Percentiles rank a stretch among this genome's conserved stretches.
phyloP scores from a whole-genome alignment of 371 early-diverging fungal species.

The Mortierella sp. region DNA sequence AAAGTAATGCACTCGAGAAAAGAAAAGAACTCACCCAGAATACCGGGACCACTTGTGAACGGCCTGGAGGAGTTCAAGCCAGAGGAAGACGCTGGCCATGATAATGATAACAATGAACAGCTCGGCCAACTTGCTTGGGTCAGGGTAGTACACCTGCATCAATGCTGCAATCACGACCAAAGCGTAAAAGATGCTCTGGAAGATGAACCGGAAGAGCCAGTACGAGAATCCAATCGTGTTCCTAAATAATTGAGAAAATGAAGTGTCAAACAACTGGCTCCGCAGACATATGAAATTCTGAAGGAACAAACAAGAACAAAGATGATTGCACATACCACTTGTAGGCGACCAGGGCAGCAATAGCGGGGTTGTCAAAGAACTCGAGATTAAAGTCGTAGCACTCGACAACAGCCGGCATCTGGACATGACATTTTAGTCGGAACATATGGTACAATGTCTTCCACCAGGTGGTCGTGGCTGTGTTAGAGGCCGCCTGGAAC shows the following conservation, averaged over 20 bases:
- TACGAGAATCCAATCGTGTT: constrained; percentile 35
- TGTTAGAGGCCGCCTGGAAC: background rate
- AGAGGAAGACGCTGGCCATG: constrained; percentile 18
- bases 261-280: background rate
- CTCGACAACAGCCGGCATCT: background rate
- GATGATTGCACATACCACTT: constrained; percentile 24
- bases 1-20: background rate
- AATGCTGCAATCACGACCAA: constrained; percentile 20
- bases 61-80: constrained; percentile 33
- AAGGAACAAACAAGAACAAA: too few species aligned
- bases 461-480: constrained; percentile 15
- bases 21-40: background rate
- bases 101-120: constrained; percentile 21
- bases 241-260: constrained; percentile 6
- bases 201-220: constrained; percentile 29
- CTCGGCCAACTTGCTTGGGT: background rate
- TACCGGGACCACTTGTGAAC: constrained; percentile 14
- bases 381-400: constrained; percentile 15
- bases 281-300: background rate
- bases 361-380: constrained; percentile 32
- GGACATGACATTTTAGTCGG: background rate
- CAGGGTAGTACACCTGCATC: constrained; percentile 26
- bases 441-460: constrained; percentile 12
- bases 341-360: constrained; percentile 25
- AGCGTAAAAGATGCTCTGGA: constrained; percentile 26